Evolutionary conservation across 345 rosid genomes (phyloP).

Genomic region (Draba incana): DNA sequence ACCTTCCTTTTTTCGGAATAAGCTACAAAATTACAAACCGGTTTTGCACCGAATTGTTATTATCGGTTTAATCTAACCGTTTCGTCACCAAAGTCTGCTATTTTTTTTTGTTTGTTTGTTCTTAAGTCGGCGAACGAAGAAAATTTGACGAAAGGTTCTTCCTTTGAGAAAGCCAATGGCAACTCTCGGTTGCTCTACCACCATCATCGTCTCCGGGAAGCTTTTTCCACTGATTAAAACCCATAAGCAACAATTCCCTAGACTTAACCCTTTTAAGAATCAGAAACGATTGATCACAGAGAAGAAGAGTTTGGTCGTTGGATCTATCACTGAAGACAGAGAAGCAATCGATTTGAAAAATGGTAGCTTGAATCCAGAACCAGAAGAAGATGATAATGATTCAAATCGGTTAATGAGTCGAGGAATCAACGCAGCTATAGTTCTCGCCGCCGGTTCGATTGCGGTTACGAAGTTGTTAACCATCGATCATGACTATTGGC

Average conservation of each 20-base stretch:
- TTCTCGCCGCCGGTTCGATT: slow-evolving; percentile 78
- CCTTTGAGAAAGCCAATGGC: slow-evolving; percentile 25
- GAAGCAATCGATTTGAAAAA: slow-evolving; percentile 46
- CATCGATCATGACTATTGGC: slow-evolving; percentile 95
- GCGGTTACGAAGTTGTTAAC: slow-evolving; percentile 76
- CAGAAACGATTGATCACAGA: slow-evolving; percentile 23
- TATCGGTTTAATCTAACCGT: not conserved
- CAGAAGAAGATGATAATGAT: slow-evolving; percentile 28
- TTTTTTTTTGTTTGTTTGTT: not conserved
- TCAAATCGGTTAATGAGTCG: slow-evolving; percentile 50
- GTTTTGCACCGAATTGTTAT: not conserved
- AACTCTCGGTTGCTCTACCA: slow-evolving; percentile 22
- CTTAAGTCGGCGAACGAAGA: not conserved
- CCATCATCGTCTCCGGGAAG: slow-evolving; percentile 11
- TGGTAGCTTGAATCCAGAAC: slow-evolving; percentile 29
- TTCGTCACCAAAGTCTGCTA: not conserved
- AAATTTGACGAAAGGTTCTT: not conserved
- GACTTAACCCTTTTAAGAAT: slow-evolving; percentile 19
- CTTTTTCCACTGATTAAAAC: slow-evolving; percentile 24
- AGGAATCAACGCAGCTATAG: slow-evolving; percentile 75
- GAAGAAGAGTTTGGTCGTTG: slow-evolving; percentile 46
- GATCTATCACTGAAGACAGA: slow-evolving; percentile 61
- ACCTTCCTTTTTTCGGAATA: slow-evolving; percentile 43
- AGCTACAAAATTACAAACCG: not conserved
- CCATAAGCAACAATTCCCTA: not conserved